Base-by-base conservation (phyloP, 495 filamentous ascomycete genomes). In the Chaetomium tenue region DNA sequence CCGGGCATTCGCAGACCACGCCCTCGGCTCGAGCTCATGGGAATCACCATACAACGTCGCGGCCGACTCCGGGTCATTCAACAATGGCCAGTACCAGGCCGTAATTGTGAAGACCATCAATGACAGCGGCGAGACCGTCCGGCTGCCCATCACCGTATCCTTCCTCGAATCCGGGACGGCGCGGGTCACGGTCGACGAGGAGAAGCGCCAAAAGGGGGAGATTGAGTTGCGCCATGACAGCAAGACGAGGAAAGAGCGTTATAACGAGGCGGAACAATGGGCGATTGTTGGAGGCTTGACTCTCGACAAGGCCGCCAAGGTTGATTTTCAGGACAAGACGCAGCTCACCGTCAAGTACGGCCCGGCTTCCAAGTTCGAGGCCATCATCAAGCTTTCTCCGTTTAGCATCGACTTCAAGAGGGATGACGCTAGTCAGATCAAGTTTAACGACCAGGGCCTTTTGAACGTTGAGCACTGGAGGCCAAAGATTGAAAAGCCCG, bases 401-500 rank as follows among this genome's bases (percentile, higher is more conserved):
- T 97, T 98, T 70, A 82, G 81, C 12, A 82, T 96, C 57, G 87
- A 94, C 20, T 98, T 98, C 74, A 86, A 90, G 71, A 82, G 92
- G 46, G 89, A 92, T 66, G 91, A 88, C 18, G 78, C 86, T 66
- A 88, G 87, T n/a, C 90, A 98, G 58, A 83, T 97, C 63, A 89
- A 89, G 68, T 79, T 98, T 69, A 98, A 98, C 74, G 87, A 92
- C 65, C 86, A 88, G 16, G 93, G 92, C 7, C 75, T 94, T 63
- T 70, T 98, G 76, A 98, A 97, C 68, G 73, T 98, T 70, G 94
- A 98, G 74, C 95, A 98, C 73, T 98, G 94, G 94, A 83, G 94
- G 64, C 84, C 88, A 8, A 97, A 96, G 83, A 78, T 90, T 8
- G 93, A 97, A 57, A 82, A 84, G 70, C 69, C 81, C 13, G 79